Evolutionary conservation across 2,329 filamentous ascomycete species (phyloP), one percentile per base, ranked within the genome.

Genomic region (Magnaporthiopsis poae): DNA sequence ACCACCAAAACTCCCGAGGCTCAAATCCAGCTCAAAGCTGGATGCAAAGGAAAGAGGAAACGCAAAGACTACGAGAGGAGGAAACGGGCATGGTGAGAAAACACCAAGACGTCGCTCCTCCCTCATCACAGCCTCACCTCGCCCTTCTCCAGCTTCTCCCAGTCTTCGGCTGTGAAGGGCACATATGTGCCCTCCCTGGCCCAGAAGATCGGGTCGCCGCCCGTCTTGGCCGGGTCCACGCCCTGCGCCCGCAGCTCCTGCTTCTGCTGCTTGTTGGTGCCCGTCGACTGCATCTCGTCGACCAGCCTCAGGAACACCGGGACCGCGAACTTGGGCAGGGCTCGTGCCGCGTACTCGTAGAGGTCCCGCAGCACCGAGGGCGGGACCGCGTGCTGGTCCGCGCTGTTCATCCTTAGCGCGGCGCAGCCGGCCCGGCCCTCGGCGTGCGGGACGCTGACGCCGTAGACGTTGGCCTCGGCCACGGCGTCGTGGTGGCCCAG

Each of bases 191-290:
- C 84, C 0, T 81, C 82, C 71, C 81, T 84, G 21, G 92, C 78
- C 89, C 90, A 94, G 71, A 80, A 89, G 62, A 89, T 52, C 56
- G 77, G 74, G 31, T 86, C 84, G 3, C 71, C 71, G 56, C 75
- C 75, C 5, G n/a, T 1, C 71, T 84, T 84, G 4, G 73, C 76
- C 0, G 89, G 90, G 71, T 91, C 85, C 0, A 94, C 90, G 0
- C 92, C 92, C 69, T 93, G 84, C 2, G 82, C 80, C n/a, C 91
- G 81, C 69, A 96, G 75, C 0, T 80, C 77, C 69, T 89, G 86
- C 77, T 96, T 96, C 77, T 93, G 89, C 79, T 96, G 90, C 81
- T 96, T 96, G 73, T 92, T 90, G 63, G 92, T 96, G 0, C 92
- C 91, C 5, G 92, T 96, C 0, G 86, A 82, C 72, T 89, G 86